Conservation (phyloP, 73 alveolate species). For the Diophrys sp. region DNA sequence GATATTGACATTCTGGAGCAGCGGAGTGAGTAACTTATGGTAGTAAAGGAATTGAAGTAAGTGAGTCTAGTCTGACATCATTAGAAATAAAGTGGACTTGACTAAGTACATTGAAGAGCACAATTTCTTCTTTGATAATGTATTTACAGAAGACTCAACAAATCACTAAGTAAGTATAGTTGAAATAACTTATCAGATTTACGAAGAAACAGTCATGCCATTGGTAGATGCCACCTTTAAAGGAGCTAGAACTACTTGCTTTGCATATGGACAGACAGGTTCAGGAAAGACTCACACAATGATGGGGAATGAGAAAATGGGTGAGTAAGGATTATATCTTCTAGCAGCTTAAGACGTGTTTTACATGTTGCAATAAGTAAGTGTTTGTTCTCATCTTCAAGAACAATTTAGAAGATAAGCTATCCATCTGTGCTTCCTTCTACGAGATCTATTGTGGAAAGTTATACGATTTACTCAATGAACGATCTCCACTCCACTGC, state of each 20-base stretch:
- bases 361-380: constrained; percentile 15
- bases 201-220: constrained; percentile 75
- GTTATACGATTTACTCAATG: constrained; percentile 77
- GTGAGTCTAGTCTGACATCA: not conserved
- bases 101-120: constrained; percentile 88
- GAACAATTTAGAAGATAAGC: not conserved
- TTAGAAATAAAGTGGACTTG: constrained; percentile 74
- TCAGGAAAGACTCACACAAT: constrained; percentile 89
- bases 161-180: constrained; percentile 63
- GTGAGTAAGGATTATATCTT: constrained; percentile 48
- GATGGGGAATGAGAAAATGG: constrained; percentile 70
- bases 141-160: constrained; percentile 68
- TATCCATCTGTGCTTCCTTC: constrained; percentile 45
- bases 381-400: not conserved
- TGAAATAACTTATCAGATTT: constrained; percentile 54
- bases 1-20: constrained; percentile 91
- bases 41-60: constrained; percentile 87
- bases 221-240: constrained; percentile 78
- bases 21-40: constrained; percentile 71
- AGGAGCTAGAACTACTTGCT: constrained; percentile 83
- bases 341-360: constrained; percentile 54
- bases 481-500: constrained; percentile 52
- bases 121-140: constrained; percentile 74
- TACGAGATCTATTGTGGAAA: constrained; percentile 87
- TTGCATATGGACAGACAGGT: constrained; percentile 93